Percentiles rank a stretch among this genome's conserved stretches.
Evolutionary conservation across 108 stramenopile species (phyloP).

Genomic region (Tribonema minus): DNA sequence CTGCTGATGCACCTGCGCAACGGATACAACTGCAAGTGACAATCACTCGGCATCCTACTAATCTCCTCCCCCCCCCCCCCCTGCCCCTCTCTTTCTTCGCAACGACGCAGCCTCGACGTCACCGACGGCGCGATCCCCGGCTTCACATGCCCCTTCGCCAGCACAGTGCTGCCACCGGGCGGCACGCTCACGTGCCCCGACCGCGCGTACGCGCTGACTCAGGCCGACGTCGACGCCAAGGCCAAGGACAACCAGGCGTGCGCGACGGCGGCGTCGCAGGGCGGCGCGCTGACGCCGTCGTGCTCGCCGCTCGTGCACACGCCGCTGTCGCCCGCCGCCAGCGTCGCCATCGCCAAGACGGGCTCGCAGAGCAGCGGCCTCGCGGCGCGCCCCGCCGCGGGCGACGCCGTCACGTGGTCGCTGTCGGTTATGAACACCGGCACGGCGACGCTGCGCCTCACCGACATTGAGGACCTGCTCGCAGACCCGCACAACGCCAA

Average conservation of each 20-base stretch:
- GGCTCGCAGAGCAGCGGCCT: no score
- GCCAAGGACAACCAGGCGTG: neutral
- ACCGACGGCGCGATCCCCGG: neutral
- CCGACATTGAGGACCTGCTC: neutral
- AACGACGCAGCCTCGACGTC: neutral
- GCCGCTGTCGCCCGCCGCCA: no score
- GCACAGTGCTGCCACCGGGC: neutral
- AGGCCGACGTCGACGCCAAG: neutral
- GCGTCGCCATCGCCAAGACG: no score
- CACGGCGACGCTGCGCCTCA: neutral
- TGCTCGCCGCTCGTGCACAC: no score
- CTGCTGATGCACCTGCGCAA: no score
- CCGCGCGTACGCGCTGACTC: neutral
- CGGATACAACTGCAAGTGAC: no score
- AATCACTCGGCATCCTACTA: no score
- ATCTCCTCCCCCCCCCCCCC: no score
- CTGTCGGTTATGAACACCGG: neutral
- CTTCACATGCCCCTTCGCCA: neutral
- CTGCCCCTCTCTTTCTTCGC: no score
- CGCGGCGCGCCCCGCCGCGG: neutral
- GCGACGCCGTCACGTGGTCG: neutral
- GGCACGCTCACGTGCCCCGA: neutral
- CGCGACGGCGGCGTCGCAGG: neutral
- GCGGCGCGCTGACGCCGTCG: no score
- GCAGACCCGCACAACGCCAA: neutral